Conservation (phyloP, 2,329 filamentous ascomycete species). For the Trichothecium roseum region DNA sequence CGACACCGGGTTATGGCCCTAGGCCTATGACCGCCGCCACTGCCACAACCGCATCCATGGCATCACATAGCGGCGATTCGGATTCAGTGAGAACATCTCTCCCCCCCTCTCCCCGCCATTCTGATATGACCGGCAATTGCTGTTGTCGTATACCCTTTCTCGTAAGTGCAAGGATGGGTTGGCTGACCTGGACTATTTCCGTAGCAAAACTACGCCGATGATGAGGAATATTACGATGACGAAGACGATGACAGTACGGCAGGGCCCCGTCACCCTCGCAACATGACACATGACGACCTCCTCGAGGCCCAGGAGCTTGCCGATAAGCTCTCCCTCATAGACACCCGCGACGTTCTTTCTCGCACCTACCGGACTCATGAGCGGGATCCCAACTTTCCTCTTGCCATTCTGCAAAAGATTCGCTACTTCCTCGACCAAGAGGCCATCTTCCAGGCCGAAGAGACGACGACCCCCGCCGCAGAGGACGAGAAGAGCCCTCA, state of each 20-base stretch:
- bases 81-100: too few relatives aligned
- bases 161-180: too few relatives aligned
- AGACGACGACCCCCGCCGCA: neutral
- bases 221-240: neutral
- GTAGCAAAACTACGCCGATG: neutral
- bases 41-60: too few relatives aligned
- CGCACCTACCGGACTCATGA: slow-evolving; percentile 26
- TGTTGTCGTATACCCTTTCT: too few relatives aligned
- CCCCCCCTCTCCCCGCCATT: too few relatives aligned
- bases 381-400: slow-evolving; percentile 27
- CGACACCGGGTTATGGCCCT: too few relatives aligned
- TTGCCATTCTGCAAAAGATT: slow-evolving; percentile 22
- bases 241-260: neutral
- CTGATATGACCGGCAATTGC: too few relatives aligned
- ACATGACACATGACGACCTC: slow-evolving; percentile 35
- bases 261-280: slow-evolving; percentile 22
- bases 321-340: slow-evolving; percentile 29
- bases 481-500: slow-evolving; percentile 18
- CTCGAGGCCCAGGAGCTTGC: slow-evolving; percentile 34
- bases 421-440: slow-evolving; percentile 21
- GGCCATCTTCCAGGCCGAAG: neutral
- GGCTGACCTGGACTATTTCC: too few relatives aligned
- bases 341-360: slow-evolving; percentile 30
- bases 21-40: too few relatives aligned
- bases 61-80: too few relatives aligned